phyloP scores from a whole-genome alignment of 106 monocot genomes.

The Phalaenopsis aphrodite region DNA sequence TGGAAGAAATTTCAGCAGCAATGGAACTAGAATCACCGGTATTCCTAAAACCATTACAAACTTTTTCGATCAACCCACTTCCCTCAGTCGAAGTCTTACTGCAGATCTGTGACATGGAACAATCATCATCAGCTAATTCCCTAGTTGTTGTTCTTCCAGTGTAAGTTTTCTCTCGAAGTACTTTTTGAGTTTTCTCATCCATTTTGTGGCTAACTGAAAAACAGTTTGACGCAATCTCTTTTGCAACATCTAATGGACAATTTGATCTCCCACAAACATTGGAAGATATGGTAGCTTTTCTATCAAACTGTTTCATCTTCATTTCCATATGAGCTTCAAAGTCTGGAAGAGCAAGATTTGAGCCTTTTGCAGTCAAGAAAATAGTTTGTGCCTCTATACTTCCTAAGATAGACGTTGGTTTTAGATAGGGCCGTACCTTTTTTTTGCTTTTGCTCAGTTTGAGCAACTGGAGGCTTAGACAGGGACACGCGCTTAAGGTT shows the following conservation, averaged over 20 bases:
- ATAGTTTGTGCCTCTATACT: neutral
- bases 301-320: neutral
- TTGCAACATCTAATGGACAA: slow-evolving; percentile 2
- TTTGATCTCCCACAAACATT: slow-evolving; percentile 8
- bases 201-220: slow-evolving; percentile 4
- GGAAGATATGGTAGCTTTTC: neutral
- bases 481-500: slow-evolving; percentile 8
- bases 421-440: slow-evolving; percentile 8
- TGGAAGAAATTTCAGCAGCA: neutral
- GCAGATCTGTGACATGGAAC: neutral
- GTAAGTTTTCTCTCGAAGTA: neutral
- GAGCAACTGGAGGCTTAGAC: slow-evolving; percentile 12
- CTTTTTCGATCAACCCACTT: neutral
- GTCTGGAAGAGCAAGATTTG: neutral
- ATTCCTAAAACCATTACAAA: neutral
- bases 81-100: slow-evolving; percentile 7
- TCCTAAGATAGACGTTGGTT: neutral
- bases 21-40: neutral
- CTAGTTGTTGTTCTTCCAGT: slow-evolving; percentile 6
- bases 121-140: neutral
- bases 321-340: slow-evolving; percentile 5
- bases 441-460: slow-evolving; percentile 9
- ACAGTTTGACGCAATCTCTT: slow-evolving; percentile 3
- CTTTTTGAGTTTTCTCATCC: slow-evolving; percentile 3
- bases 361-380: slow-evolving; percentile 3